phyloP scores from a whole-genome alignment of 208 protist genomes.

The Leishmania martiniquensis region DNA sequence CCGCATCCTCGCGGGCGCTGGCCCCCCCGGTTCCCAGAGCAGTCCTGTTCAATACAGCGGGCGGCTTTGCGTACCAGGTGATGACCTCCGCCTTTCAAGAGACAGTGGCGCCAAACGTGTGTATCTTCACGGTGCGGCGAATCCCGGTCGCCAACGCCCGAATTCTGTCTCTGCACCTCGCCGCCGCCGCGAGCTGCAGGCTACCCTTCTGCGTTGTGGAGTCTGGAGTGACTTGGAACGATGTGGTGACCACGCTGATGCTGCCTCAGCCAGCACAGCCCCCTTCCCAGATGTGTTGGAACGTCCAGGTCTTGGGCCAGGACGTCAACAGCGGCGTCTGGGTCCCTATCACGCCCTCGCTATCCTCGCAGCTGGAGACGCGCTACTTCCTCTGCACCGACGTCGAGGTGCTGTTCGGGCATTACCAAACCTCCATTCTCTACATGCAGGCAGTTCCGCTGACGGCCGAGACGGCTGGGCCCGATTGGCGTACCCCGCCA shows the following conservation, averaged over 20 bases:
- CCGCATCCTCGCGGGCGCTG: not conserved
- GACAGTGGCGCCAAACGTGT: not conserved
- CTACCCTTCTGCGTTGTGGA: conserved; percentile 21
- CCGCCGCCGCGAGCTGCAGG: conserved; percentile 9
- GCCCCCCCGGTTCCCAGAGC: conserved; percentile 11
- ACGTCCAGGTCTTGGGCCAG: conserved; percentile 29
- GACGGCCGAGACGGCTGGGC: not conserved
- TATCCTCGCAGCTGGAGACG: conserved; percentile 27
- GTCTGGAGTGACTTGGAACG: conserved; percentile 27
- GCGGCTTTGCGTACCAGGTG: conserved; percentile 26
- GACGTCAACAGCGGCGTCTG: conserved; percentile 21
- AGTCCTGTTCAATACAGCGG: conserved; percentile 25
- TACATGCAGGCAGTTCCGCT: conserved; percentile 23
- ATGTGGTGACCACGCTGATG: conserved; percentile 23
- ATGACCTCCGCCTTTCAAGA: not conserved
- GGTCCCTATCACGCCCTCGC: conserved; percentile 26
- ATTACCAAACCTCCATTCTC: conserved; percentile 19
- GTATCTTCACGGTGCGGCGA: conserved; percentile 26
- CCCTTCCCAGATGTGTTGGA: conserved; percentile 8
- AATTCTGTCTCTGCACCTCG: conserved; percentile 12
- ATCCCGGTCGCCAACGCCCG: conserved; percentile 6
- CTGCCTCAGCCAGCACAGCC: conserved; percentile 1
- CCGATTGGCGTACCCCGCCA: conserved; percentile 23
- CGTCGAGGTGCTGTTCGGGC: conserved; percentile 33
- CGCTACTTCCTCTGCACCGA: conserved; percentile 34